phyloP scores from a whole-genome alignment of 441 rosid genomes.

The Eutrema salsugineum region DNA sequence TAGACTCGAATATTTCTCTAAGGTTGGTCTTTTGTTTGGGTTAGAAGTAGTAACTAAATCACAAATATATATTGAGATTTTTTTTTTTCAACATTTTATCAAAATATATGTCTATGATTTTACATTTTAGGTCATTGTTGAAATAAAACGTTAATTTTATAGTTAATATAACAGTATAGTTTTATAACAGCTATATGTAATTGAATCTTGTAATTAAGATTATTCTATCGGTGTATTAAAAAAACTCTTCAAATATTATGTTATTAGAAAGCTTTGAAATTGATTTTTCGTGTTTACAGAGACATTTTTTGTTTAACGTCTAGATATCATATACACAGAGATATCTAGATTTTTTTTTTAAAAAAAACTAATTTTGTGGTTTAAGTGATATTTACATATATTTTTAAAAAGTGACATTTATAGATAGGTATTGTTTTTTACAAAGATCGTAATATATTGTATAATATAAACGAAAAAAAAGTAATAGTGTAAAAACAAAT shows the following conservation, averaged over 20 bases:
- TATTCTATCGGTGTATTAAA: too few relatives aligned
- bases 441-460: too few relatives aligned
- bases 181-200: too few relatives aligned
- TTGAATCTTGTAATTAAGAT: too few relatives aligned
- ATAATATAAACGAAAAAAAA: neutral
- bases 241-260: neutral
- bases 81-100: too few relatives aligned
- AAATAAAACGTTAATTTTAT: neutral
- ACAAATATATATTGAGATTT: neutral
- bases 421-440: too few relatives aligned
- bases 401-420: neutral
- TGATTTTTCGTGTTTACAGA: neutral
- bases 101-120: neutral
- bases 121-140: neutral
- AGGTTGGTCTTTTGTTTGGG: neutral
- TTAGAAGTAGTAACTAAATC: neutral
- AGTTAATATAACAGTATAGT: too few relatives aligned
- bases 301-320: neutral
- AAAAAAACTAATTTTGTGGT: neutral
- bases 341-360: too few relatives aligned
- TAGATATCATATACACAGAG: too few relatives aligned
- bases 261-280: neutral
- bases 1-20: neutral
- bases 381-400: neutral
- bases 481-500: neutral